Base-by-base conservation (phyloP, 352 stramenopile species). In the Pythium coloratum region DNA sequence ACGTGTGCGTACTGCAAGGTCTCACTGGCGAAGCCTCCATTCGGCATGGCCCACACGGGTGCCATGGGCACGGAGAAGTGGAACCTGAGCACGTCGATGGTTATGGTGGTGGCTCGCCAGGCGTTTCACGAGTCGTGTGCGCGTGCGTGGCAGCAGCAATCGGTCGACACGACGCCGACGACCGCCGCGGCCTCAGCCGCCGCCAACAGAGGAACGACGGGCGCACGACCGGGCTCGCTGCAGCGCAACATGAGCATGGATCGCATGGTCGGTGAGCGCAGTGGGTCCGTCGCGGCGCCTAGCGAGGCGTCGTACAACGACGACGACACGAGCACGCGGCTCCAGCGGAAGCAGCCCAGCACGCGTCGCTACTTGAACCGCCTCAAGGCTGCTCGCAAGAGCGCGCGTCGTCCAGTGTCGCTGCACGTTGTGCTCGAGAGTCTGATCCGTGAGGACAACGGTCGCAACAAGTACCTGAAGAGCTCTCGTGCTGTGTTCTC, bases 101-200 rank as follows among this genome's bases (percentile, higher is more conserved):
- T 95, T 30, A 81, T 93, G 32, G 75, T 94, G 16, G 88, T 86
- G 70, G 81, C 83, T 13, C 84, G 88, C 1, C 81, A 94, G 64
- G 84, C 78, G 14, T 95, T 95, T 70, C 88, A 95, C 71, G 88
- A 95, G 71, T 91, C 88, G 13, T 95, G 88, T 71, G 88, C 78
- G 44, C 93, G 91, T 55, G 86, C 86, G 8, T 95, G 86, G 85
- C 85, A 95, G 65, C 85, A 95, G 58, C 88, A 93, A 55, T 82
- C 81, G 20, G 74, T 92, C 9, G 82, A 95, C 46, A 83, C 70
- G 0, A 75, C 77, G 13, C 63, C 75, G 8, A 64, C 73, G 26
- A 66, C 76, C 6, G 18, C n/a, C 6, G 26, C 61, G 2, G 9
- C 55, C 2, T 47, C 50, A 1, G 24, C 61, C 2, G 26, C 55